A percentile compares a stretch with the other conserved stretches of the same genome.
These are phyloP conservation scores for Ramaria sp. DNA, from an alignment of 768 basidiomycete genomes.

Conservation along the genomic window DNA sequence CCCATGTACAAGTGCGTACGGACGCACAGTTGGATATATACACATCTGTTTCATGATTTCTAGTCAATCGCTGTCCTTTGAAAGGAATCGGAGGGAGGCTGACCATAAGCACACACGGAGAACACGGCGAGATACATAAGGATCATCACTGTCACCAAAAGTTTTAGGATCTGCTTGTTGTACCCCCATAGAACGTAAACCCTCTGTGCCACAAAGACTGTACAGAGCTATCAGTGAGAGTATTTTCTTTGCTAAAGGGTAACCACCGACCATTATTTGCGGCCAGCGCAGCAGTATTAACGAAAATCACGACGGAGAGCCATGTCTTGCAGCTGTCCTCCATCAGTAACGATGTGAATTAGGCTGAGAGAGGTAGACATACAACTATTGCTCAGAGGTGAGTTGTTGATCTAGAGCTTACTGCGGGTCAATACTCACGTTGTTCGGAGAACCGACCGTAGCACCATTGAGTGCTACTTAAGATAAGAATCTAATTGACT, in stretches of 20 bases:
- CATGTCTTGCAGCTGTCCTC: not conserved
- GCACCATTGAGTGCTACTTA: not conserved
- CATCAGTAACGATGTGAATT: no score
- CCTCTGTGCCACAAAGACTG: slow-evolving; percentile 8
- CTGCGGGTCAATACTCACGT: not conserved
- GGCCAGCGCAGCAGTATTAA: not conserved
- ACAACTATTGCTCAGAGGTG: not conserved
- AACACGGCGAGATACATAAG: not conserved
- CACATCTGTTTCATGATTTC: no score
- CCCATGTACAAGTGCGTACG: no score
- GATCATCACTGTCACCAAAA: not conserved
- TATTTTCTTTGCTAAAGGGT: no score
- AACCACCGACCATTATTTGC: not conserved
- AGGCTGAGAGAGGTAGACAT: not conserved
- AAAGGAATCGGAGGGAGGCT: no score
- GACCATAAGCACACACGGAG: no score
- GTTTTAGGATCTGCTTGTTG: not conserved
- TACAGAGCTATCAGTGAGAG: not conserved
- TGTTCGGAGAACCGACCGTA: not conserved
- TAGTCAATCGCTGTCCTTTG: no score
- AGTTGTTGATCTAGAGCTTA: not conserved
- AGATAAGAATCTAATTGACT: not conserved
- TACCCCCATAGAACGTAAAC: slow-evolving; percentile 6
- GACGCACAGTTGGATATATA: no score
- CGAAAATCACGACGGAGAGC: not conserved